A percentile compares a stretch with the other conserved stretches of the same genome.
phyloP scores from a whole-genome alignment of 345 rosid species.

The Jatropha curcas region DNA sequence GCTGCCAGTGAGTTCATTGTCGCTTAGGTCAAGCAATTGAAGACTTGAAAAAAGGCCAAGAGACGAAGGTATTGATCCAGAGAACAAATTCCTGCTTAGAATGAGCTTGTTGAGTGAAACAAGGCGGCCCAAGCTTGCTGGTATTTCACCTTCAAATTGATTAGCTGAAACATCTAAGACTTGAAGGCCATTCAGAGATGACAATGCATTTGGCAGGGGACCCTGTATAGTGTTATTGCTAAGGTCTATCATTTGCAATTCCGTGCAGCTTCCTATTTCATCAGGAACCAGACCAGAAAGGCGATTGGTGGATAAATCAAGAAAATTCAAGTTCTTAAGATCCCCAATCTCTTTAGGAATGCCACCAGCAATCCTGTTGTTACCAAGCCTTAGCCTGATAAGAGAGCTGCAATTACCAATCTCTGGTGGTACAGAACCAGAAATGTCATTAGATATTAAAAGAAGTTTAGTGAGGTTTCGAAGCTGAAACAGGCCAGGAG shows the following conservation, averaged over 20 bases:
- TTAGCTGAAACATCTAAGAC: constrained; percentile 76
- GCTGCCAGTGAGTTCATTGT: constrained; percentile 67
- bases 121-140: constrained; percentile 73
- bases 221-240: constrained; percentile 74
- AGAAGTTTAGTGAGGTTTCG: constrained; percentile 75
- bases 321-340: constrained; percentile 65
- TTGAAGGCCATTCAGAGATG: constrained; percentile 65
- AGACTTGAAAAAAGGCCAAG: constrained; percentile 75
- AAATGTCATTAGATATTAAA: constrained; percentile 68
- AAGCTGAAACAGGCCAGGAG: constrained; percentile 74
- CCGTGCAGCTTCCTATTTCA: constrained; percentile 69
- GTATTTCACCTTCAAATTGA: constrained; percentile 56
- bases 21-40: constrained; percentile 85
- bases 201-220: constrained; percentile 58
- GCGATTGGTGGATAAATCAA: constrained; percentile 72
- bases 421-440: constrained; percentile 65
- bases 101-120: constrained; percentile 66
- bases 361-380: constrained; percentile 63
- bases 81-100: constrained; percentile 59
- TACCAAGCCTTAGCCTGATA: constrained; percentile 72
- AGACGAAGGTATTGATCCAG: constrained; percentile 71
- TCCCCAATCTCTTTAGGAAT: constrained; percentile 69
- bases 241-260: constrained; percentile 79
- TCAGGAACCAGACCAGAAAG: constrained; percentile 65
- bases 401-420: constrained; percentile 75